Evolutionary conservation across 805 yeast species (phyloP).

Genomic region (Blastobotrys parvus): DNA sequence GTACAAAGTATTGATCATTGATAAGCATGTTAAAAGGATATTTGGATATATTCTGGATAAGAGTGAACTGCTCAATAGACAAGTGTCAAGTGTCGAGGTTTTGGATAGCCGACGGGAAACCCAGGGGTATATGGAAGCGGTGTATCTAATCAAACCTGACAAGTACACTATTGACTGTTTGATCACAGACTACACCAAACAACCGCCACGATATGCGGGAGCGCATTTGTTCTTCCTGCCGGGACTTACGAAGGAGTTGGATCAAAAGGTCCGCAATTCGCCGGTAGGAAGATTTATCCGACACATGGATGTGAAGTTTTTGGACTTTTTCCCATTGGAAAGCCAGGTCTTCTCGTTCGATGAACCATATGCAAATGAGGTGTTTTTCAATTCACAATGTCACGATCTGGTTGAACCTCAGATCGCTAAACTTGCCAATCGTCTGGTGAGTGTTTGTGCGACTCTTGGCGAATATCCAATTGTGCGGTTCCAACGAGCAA

Average conservation of each 20-base stretch:
- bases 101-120: slow-evolving; percentile 54
- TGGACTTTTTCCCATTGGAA: slow-evolving; percentile 60
- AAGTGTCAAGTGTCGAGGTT: slow-evolving; percentile 26
- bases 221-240: slow-evolving; percentile 73
- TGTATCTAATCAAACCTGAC: slow-evolving; percentile 70
- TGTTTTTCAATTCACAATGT: slow-evolving; percentile 62
- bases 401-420: slow-evolving; percentile 51
- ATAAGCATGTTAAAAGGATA: slow-evolving; percentile 20
- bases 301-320: slow-evolving; percentile 34
- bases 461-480: slow-evolving; percentile 84
- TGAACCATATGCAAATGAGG: slow-evolving; percentile 51
- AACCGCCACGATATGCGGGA: slow-evolving; percentile 62
- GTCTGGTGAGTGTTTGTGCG: slow-evolving; percentile 65
- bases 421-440: slow-evolving; percentile 48
- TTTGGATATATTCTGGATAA: slow-evolving; percentile 29
- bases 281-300: slow-evolving; percentile 21
- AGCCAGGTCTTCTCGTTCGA: slow-evolving; percentile 64
- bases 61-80: slow-evolving; percentile 28
- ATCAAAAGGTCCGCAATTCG: slow-evolving; percentile 20
- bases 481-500: slow-evolving; percentile 61
- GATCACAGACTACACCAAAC: slow-evolving; percentile 57
- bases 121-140: slow-evolving; percentile 62
- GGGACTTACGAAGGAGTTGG: slow-evolving; percentile 28
- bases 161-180: slow-evolving; percentile 66
- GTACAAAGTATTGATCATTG: slow-evolving; percentile 29